Base-by-base conservation (phyloP, 2,329 filamentous ascomycete genomes). In the Cephalotrichum gorgonifer region DNA sequence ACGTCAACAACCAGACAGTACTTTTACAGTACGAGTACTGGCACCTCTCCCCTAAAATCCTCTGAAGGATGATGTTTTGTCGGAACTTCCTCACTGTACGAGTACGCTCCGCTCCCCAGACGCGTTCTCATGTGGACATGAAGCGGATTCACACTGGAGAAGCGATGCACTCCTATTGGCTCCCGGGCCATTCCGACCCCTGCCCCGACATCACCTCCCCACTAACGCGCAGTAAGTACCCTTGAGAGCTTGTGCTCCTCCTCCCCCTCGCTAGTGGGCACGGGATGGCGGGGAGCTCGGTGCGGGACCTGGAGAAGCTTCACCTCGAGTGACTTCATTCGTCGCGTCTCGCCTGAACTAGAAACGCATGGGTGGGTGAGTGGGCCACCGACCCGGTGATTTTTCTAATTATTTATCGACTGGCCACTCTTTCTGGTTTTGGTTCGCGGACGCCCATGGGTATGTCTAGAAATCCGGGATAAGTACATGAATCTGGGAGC, bases 251-350 rank as follows among this genome's bases (percentile, higher is more conserved):
- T 6, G 38, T 23, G 23, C 46, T 15, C 46, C 35, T 17, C 12
- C 28, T 43, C 17, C 14, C 3, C n/a, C 8, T 20, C 12, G n/a
- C 25, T 9, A 43, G 28, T 30, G 25, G 20, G 35, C 46, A 20
- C 25, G n/a, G 5, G 3, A 12, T 6, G 2, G 41, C 25, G 41
- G 41, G 17, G 35, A 39, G n/a, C 9, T 39, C 6, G n/a, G 35
- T 39, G 35, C 35, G 35, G 12, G 35, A 17, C 22, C 26, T 33
- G 46, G 46, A 43, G 46, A 30, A 43, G 46, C 46, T 43, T 43
- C 46, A 42, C 46, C 46, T 3, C 6, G 12, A 43, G 46, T 48
- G 46, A 48, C 46, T 42, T 48, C 17, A 12, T 26, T 22, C n/a
- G 22, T 26, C 46, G 39, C 46, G 20, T 48, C 46, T 33, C 26